Base-by-base conservation (phyloP, 108 stramenopile genomes). In the Cylindrotheca closterium region DNA sequence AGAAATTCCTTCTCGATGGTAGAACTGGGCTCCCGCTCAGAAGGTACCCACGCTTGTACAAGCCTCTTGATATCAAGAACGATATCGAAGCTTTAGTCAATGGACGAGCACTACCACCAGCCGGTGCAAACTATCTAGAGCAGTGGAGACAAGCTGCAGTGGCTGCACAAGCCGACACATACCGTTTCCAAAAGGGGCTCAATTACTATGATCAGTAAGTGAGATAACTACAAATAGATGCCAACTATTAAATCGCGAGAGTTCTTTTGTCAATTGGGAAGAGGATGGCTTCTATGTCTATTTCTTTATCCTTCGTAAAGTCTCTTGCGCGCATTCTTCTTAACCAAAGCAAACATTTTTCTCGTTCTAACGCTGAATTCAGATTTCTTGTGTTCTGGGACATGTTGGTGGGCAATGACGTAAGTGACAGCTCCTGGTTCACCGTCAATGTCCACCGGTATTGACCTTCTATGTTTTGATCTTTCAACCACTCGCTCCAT, bases 151-250 rank as follows among this genome's bases (percentile, higher is more conserved):
- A 69, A 24, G 88, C 89, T 25, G 84, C 84, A 15, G 86, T 79
- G 37, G 93, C 89, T 50, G 87, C 90, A 15, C 83, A 91, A 62
- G 62, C 70, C 54, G 87, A 91, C 66, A 90, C 88, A 19, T 94
- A 92, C 62, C 77, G 89, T 26, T 94, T 94, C 63, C 85, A 94
- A 72, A 94, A 94, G 68, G 93, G 93, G 7, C 75, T 94, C 30
- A 94, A 94, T 62, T 79, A 80, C 57, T 94, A 85, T 67, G 93
- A 94, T 88, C 88, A 94, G 65, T 26, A 58, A 22, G 19, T 33
- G 37, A 42, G 10, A 42, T 7, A n/a, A n/a, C n/a, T n/a, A n/a
- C n/a, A n/a, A n/a, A n/a, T n/a, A n/a, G n/a, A n/a, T n/a, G n/a
- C n/a, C n/a, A n/a, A n/a, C n/a, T n/a, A n/a, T n/a, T n/a, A n/a